phyloP scores from a whole-genome alignment of 768 basidiomycete genomes.

The Stropharia rugosoannulata region DNA sequence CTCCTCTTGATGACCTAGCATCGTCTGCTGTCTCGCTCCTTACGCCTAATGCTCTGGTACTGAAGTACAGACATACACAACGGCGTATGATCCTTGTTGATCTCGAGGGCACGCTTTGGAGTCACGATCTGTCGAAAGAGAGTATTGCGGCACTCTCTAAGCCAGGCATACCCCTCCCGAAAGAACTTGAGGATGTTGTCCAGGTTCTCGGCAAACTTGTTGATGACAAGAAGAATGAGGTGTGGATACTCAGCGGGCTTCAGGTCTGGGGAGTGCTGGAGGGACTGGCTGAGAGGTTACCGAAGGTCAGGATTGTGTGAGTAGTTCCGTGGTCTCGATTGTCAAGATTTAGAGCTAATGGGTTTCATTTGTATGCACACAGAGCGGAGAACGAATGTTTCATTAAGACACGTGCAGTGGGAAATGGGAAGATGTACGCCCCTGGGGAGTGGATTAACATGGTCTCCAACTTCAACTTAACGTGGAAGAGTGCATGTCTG shows the following conservation, averaged over 20 bases:
- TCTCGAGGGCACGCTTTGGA: conserved; percentile 81
- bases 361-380: not conserved
- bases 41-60: conserved; percentile 46
- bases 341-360: not conserved
- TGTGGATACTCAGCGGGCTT: conserved; percentile 82
- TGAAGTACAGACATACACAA: conserved; percentile 63
- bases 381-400: conserved; percentile 90
- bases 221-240: conserved; percentile 67
- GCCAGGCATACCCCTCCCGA: conserved; percentile 15
- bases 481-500: conserved; percentile 78
- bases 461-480: conserved; percentile 74
- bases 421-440: conserved; percentile 3
- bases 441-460: conserved; percentile 69
- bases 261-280: conserved; percentile 64
- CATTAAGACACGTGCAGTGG: conserved; percentile 51
- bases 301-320: conserved; percentile 74
- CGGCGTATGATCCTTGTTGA: conserved; percentile 72
- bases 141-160: conserved; percentile 42
- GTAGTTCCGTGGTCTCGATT: conserved; percentile 23
- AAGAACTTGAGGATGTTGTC: conserved; percentile 35
- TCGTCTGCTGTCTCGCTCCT: conserved; percentile 22
- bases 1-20: conserved; percentile 18
- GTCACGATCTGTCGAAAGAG: conserved; percentile 48
- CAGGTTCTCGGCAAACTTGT: conserved; percentile 55
- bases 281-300: conserved; percentile 55